phyloP scores from a whole-genome alignment of 768 basidiomycete genomes.

The Phanerochaete carnosa region DNA sequence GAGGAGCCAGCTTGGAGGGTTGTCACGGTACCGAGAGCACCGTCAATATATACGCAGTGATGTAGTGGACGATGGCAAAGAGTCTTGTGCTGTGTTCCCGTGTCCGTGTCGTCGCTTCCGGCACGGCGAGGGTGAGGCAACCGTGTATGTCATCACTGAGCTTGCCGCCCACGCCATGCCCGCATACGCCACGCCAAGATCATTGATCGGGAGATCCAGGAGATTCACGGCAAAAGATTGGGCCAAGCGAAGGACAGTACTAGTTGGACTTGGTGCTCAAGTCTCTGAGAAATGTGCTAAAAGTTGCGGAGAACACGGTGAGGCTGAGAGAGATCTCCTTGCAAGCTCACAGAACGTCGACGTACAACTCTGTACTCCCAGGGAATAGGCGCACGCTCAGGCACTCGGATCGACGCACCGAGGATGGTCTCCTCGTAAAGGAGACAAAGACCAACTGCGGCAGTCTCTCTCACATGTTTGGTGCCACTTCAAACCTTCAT shows the following conservation, averaged over 20 bases:
- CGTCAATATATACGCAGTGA: neutral
- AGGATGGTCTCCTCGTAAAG: neutral
- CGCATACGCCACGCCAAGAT: neutral
- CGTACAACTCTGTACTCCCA: neutral
- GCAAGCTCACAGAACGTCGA: neutral
- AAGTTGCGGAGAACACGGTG: neutral
- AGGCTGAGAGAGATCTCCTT: neutral
- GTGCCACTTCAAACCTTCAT: no score
- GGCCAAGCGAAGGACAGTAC: no score
- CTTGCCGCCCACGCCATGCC: neutral
- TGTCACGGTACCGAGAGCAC: neutral
- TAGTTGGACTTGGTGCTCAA: no score
- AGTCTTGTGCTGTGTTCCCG: neutral
- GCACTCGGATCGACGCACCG: neutral
- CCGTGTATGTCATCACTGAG: neutral
- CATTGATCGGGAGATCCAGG: neutral
- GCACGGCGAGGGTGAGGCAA: neutral
- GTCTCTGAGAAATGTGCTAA: neutral
- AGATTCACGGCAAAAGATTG: no score
- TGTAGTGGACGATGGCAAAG: neutral
- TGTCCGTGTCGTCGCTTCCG: neutral
- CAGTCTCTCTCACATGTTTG: no score
- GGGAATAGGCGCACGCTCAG: neutral
- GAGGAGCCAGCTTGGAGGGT: neutral
- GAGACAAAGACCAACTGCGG: no score